Percentiles rank a stretch among this genome's conserved stretches.
Evolutionary conservation across 108 stramenopile species (phyloP).

Genomic region (Licmophora abbreviata): DNA sequence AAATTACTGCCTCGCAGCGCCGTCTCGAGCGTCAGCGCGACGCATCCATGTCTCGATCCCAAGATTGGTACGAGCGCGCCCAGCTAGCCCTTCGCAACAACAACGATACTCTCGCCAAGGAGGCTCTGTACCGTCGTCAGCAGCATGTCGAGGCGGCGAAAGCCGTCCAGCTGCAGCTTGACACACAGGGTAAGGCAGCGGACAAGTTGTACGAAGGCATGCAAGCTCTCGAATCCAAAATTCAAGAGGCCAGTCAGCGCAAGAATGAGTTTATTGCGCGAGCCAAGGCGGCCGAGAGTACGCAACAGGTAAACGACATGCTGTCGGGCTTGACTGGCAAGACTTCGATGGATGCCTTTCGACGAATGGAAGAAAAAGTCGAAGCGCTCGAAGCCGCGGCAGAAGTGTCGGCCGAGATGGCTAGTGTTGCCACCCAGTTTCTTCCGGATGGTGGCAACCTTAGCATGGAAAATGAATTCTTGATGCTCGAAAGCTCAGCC

Average conservation of each 20-base stretch:
- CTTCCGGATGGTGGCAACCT: slow-evolving; percentile 30
- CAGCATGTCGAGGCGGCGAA: slow-evolving; percentile 51
- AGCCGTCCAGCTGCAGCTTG: slow-evolving; percentile 56
- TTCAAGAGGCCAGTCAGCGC: slow-evolving; percentile 69
- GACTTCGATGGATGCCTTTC: slow-evolving; percentile 84
- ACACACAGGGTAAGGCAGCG: slow-evolving; percentile 42
- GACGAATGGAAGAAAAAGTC: slow-evolving; percentile 87
- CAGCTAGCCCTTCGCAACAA: slow-evolving; percentile 71
- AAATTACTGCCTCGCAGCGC: slow-evolving; percentile 81
- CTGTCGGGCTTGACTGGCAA: slow-evolving; percentile 61
- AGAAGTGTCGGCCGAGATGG: slow-evolving; percentile 74
- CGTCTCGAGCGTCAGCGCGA: slow-evolving; percentile 52
- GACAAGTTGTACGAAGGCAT: slow-evolving; percentile 78
- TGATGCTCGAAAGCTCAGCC: slow-evolving; percentile 49
- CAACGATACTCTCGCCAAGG: slow-evolving; percentile 80
- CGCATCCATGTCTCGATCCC: slow-evolving; percentile 44
- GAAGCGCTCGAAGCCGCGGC: slow-evolving; percentile 76
- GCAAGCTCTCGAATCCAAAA: slow-evolving; percentile 72
- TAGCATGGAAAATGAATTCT: slow-evolving; percentile 70
- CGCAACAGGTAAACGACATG: slow-evolving; percentile 87
- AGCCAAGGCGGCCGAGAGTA: slow-evolving; percentile 80
- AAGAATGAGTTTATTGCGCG: slow-evolving; percentile 83
- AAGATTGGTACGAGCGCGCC: slow-evolving; percentile 80
- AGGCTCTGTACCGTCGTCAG: slow-evolving; percentile 74
- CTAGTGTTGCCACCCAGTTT: slow-evolving; percentile 15